Percentiles rank a stretch among this genome's conserved stretches.
phyloP scores from a whole-genome alignment of 169 alveolate genomes.

The Plasmodium ovale region DNA sequence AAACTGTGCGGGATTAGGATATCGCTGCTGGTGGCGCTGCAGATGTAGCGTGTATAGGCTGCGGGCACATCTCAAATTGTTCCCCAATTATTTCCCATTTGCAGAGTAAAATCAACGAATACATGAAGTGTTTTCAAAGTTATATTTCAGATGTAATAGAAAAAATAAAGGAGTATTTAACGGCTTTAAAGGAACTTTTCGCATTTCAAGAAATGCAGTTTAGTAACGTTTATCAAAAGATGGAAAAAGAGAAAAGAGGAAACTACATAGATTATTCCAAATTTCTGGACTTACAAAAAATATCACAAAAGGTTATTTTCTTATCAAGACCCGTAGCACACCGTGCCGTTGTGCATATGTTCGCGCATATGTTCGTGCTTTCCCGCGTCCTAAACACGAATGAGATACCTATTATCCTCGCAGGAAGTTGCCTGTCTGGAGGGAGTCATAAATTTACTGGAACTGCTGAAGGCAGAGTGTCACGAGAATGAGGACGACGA shows the following conservation, averaged over 20 bases:
- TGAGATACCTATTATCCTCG: neutral
- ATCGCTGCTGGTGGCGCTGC: too few relatives aligned
- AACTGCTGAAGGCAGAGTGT: neutral
- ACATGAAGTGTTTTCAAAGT: constrained; percentile 2
- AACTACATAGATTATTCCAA: constrained; percentile 15
- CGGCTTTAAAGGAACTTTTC: constrained; percentile 27
- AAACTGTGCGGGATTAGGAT: too few relatives aligned
- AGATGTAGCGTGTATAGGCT: neutral
- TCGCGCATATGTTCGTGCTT: neutral
- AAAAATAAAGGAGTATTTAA: constrained; percentile 8
- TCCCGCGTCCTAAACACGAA: neutral
- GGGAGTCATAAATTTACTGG: constrained; percentile 18
- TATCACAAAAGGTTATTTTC: constrained; percentile 20
- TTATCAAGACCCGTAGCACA: too few relatives aligned
- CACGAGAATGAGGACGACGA: constrained; percentile 3
- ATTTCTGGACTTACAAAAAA: constrained; percentile 9
- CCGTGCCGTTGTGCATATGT: neutral
- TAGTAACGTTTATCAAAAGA: neutral
- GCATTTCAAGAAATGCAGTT: constrained; percentile 17
- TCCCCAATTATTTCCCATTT: neutral
- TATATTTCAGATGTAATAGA: constrained; percentile 27
- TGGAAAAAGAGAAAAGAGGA: constrained; percentile 8
- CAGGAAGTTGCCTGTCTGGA: constrained; percentile 27
- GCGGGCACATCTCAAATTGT: neutral
- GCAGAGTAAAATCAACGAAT: constrained; percentile 32